phyloP scores from a whole-genome alignment of 2,329 filamentous ascomycete species.

The Aspergillus sp. region DNA sequence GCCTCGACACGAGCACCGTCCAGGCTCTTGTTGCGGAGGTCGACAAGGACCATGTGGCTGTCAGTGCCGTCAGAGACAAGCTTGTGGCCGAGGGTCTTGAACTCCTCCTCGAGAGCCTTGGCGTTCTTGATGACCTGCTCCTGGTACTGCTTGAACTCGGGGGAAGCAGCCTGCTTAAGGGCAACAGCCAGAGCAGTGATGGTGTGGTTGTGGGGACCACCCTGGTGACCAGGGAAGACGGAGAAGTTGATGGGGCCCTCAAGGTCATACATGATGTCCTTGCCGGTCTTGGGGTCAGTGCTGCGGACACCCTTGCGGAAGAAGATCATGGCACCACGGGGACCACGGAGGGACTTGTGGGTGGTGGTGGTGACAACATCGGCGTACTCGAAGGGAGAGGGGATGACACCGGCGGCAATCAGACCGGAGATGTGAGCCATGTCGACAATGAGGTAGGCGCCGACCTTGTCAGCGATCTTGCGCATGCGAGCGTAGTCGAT shows the following conservation, averaged over 20 bases:
- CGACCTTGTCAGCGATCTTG: slow-evolving; percentile 84
- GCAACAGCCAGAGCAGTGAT: slow-evolving; percentile 95
- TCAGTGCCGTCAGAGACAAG: slow-evolving; percentile 94
- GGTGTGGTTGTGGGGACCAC: slow-evolving; percentile 97
- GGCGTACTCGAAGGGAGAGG: slow-evolving; percentile 82
- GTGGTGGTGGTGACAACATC: slow-evolving; percentile 98
- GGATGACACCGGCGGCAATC: slow-evolving; percentile 86
- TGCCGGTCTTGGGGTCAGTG: slow-evolving; percentile 80
- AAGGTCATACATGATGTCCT: slow-evolving; percentile 83
- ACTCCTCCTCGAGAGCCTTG: slow-evolving; percentile 78
- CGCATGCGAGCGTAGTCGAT: slow-evolving; percentile 95
- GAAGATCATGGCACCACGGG: slow-evolving; percentile 97
- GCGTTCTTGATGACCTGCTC: slow-evolving; percentile 86
- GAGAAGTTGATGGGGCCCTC: slow-evolving; percentile 93
- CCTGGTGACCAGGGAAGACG: slow-evolving; percentile 97
- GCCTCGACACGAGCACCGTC: slow-evolving; percentile 93
- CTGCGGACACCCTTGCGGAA: slow-evolving; percentile 88
- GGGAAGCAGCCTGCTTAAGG: slow-evolving; percentile 85
- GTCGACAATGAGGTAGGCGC: slow-evolving; percentile 89
- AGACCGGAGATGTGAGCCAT: slow-evolving; percentile 98
- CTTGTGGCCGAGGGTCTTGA: slow-evolving; percentile 71
- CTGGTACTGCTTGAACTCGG: slow-evolving; percentile 93
- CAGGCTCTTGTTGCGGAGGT: slow-evolving; percentile 83
- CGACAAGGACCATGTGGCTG: slow-evolving; percentile 92
- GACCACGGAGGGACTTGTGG: slow-evolving; percentile 94